Evolutionary conservation across 1,284 basidiomycete species (phyloP), one percentile per base, ranked within the genome.

Genomic region (Ceratobasidium sp.): DNA sequence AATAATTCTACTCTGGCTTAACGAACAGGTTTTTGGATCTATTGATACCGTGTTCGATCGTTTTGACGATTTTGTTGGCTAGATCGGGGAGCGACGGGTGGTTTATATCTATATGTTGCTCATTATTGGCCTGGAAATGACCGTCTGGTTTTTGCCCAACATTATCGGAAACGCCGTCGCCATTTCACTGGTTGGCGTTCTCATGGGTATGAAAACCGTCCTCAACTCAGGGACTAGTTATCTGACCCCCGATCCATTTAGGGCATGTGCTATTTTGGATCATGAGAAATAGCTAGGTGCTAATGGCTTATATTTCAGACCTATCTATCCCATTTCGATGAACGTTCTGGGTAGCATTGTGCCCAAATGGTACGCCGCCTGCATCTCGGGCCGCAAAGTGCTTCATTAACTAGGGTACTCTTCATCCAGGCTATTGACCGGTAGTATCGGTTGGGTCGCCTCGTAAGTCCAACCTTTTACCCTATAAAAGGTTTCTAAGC

Each of bases 1-100:
- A 6, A 83, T 92, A 23, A 80, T 83, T 0, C 84, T 92, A 0
- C 83, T 92, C 23, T 90, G 89, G 88, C 83, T 92, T 2, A 92
- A 91, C 82, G 85, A 86, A 81, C 87, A 87, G 83, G 88, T 90
- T 79, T 59, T n/a, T 41, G 38, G 10, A 27, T 23, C n/a, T 6
- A 27, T 82, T 79, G 3, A 41, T 27, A 10, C 46, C 33, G 66
- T 46, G 27, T 77, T 14, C 8, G 35, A 48, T 52, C 16, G 4
- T n/a, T n/a, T 23, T 54, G 18, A 67, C 52, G 54, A 46, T 60
- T 52, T 12, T 27, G 46, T 75, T 52, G 38, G 74, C n/a, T 79
- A 89, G 89, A 83, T 91, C 52, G 90, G 90, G 38, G 89, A 90
- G 83, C 86, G 87, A 16, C 85, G 86, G 3, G 88, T 87, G 23